phyloP scores from a whole-genome alignment of 2,329 filamentous ascomycete genomes.

The Colletotrichum coccodes region DNA sequence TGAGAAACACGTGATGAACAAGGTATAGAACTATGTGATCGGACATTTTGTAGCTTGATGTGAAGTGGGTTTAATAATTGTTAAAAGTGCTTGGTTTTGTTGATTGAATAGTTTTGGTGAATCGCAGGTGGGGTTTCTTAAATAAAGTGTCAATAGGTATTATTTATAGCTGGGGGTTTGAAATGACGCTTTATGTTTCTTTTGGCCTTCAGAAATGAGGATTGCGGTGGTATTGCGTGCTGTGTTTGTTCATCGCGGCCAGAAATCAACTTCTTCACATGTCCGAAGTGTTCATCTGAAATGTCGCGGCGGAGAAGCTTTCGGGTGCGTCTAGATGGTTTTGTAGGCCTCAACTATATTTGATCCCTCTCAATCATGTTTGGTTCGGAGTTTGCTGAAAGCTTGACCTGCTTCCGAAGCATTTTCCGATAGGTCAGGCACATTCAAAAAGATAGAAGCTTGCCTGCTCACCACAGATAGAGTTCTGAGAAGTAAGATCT shows the following conservation, averaged over 20 bases:
- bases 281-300: neutral
- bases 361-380: too few relatives aligned
- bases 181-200: too few relatives aligned
- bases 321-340: too few relatives aligned
- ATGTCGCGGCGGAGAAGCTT: neutral
- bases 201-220: neutral
- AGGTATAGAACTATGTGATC: neutral
- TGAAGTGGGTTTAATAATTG: neutral
- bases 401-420: too few relatives aligned
- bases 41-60: neutral
- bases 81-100: neutral
- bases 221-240: fast-evolving
- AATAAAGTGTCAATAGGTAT: too few relatives aligned
- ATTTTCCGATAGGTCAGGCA: neutral
- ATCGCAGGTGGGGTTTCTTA: too few relatives aligned
- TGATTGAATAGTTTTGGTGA: neutral
- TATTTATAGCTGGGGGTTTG: too few relatives aligned
- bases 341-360: neutral
- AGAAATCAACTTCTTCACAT: fast-evolving
- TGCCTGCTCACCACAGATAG: neutral
- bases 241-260: too few relatives aligned
- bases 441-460: neutral
- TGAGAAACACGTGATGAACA: slow-evolving; percentile 44
- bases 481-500: neutral
- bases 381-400: neutral